Evolutionary conservation across 2,329 filamentous ascomycete genomes (phyloP), one percentile per base, ranked within the genome.

Genomic region (Myriosclerotinia duriaeana): DNA sequence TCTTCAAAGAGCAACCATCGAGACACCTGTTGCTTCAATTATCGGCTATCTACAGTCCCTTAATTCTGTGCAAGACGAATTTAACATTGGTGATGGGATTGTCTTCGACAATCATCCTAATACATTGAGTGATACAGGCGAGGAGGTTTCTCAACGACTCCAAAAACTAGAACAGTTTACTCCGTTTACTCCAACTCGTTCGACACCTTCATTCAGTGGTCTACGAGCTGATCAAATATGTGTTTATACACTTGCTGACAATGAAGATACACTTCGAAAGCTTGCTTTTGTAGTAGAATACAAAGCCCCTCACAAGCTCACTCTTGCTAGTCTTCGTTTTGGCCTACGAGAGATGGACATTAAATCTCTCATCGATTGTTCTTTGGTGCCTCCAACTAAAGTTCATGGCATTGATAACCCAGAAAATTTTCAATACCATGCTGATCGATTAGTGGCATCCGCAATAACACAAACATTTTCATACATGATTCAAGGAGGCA

Each of bases 221-320:
- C 26, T 52, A 22, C 17, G 9, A 14, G 30, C 30, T 52, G 44
- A 62, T 17, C 59, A 62, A 7, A 36, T 17, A 30, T 62, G 44
- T 17, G 44, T 62, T 7, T 50, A 38, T 9, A 50, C 26, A 34
- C 6, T 3, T 14, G 22, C 26, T 4, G 9, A 50, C 2, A 30
- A 17, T 36, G 11, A 38, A 15, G 0, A 0, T 2, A 36, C 42
- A 15, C 42, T 34, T 44, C 26, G 58, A 11, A 48, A 48, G 7
- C 58, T 36, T 26, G 53, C 53, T 5, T 50, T 65, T 14, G 26
- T 53, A 2, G 34, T 58, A 15, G 63, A 65, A 65, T 58, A 65
- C 44, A 65, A 65, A 65, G 53, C 63, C 3, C 53, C 63, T 48
- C 63, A 65, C 30, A 58, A 58, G 15, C 53, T 65, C 22, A 58